These are phyloP conservation scores for Mycogone perniciosa DNA, from an alignment of 2,329 filamentous ascomycete genomes.

Conservation along the genomic window DNA sequence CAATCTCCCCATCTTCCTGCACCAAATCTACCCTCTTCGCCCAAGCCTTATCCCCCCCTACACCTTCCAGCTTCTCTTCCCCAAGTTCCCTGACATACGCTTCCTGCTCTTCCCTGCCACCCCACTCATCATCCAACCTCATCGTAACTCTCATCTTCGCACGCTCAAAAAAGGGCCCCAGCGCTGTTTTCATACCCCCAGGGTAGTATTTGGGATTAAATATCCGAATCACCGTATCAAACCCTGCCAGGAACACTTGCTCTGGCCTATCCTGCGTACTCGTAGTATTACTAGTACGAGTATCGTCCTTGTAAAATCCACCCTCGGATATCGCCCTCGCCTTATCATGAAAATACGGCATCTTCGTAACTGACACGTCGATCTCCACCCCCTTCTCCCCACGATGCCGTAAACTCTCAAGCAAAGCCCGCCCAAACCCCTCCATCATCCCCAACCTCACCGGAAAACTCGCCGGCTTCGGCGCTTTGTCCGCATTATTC, in stretches of 20 bases:
- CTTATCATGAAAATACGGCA: constrained; percentile 71
- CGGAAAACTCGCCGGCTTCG: constrained; percentile 61
- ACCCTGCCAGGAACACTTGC: constrained; percentile 67
- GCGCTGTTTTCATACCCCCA: constrained; percentile 40
- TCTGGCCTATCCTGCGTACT: constrained; percentile 23
- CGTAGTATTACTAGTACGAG: no score
- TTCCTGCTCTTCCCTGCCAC: constrained; percentile 35
- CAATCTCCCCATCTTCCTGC: constrained; percentile 36
- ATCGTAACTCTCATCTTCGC: constrained; percentile 59
- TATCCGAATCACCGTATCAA: constrained; percentile 68
- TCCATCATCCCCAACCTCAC: constrained; percentile 67
- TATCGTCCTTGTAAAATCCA: constrained; percentile 31
- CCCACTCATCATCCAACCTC: constrained; percentile 56
- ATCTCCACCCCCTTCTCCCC: constrained; percentile 27
- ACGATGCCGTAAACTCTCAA: constrained; percentile 18
- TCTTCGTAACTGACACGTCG: constrained; percentile 65
- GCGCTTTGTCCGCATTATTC: constrained; percentile 60
- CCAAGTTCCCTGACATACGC: constrained; percentile 47
- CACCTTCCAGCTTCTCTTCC: constrained; percentile 39
- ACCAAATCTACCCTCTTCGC: constrained; percentile 53
- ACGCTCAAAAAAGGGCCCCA: constrained; percentile 57
- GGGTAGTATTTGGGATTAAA: constrained; percentile 67
- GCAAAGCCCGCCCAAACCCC: constrained; percentile 54
- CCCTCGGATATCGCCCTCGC: constrained; percentile 47
- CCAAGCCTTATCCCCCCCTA: constrained; percentile 55